These are phyloP conservation scores for Myrmaecium sp. DNA, from an alignment of 2,329 filamentous ascomycete species.

Conservation along the genomic window DNA sequence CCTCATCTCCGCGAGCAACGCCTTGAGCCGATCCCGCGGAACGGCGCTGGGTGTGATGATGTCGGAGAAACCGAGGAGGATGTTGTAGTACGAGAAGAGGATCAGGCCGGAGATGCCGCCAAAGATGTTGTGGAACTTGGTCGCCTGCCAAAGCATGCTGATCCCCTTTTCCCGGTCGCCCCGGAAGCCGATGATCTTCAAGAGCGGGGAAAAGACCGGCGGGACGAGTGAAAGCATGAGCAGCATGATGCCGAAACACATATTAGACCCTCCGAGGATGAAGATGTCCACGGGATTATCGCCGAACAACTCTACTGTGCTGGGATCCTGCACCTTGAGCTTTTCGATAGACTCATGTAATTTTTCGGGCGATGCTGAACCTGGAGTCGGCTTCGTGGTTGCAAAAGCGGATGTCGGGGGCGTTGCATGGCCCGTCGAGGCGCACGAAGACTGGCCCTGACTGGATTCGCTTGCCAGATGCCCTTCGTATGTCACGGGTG, in stretches of 20 bases:
- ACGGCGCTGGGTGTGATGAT: slow-evolving; percentile 58
- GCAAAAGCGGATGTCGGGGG: not conserved
- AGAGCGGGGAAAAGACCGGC: slow-evolving; percentile 70
- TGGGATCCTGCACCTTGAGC: slow-evolving; percentile 12
- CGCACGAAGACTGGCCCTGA: slow-evolving; percentile 7
- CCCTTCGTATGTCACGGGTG: slow-evolving; percentile 30
- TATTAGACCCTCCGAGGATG: slow-evolving; percentile 71
- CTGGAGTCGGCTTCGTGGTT: too few relatives aligned
- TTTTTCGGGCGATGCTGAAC: too few relatives aligned
- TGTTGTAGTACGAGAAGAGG: slow-evolving; percentile 76
- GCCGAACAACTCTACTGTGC: slow-evolving; percentile 40
- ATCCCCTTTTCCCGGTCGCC: slow-evolving; percentile 75
- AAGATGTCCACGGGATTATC: slow-evolving; percentile 65
- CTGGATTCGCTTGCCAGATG: slow-evolving; percentile 19
- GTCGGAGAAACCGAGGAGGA: slow-evolving; percentile 69
- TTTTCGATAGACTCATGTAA: too few relatives aligned
- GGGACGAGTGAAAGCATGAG: slow-evolving; percentile 86
- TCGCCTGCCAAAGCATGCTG: slow-evolving; percentile 78
- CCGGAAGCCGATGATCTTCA: slow-evolving; percentile 79
- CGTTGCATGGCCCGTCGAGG: too few relatives aligned
- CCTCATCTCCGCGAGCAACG: slow-evolving; percentile 58
- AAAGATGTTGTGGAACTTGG: slow-evolving; percentile 72
- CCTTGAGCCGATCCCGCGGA: slow-evolving; percentile 49
- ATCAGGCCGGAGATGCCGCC: slow-evolving; percentile 77
- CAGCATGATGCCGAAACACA: slow-evolving; percentile 77